A percentile compares a stretch with the other conserved stretches of the same genome.
phyloP scores from a whole-genome alignment of 1,284 basidiomycete species.

The Trichosporon ovoides region DNA sequence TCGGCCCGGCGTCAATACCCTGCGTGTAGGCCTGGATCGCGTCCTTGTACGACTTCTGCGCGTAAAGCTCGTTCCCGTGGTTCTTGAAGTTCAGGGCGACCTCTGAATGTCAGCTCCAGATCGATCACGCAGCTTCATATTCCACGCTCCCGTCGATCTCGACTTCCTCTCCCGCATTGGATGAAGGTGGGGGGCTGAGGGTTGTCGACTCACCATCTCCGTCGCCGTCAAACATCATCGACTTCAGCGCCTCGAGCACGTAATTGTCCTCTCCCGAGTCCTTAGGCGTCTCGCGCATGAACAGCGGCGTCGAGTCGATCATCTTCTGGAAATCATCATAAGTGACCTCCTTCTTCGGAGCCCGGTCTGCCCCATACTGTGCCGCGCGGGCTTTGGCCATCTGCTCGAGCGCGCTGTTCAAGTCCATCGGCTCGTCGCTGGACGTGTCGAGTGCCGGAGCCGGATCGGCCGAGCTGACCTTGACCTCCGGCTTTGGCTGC shows the following conservation, averaged over 20 bases:
- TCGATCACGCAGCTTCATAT: neutral
- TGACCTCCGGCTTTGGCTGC: neutral
- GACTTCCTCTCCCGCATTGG: neutral
- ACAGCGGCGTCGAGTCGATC: slow-evolving; percentile 60
- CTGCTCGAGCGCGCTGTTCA: slow-evolving; percentile 16
- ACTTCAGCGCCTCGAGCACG: slow-evolving; percentile 76
- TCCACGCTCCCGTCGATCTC: too few relatives aligned
- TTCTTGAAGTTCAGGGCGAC: slow-evolving; percentile 87
- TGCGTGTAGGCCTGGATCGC: slow-evolving; percentile 86
- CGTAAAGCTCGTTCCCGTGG: slow-evolving; percentile 92
- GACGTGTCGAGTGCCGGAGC: neutral
- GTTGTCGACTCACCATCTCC: slow-evolving; percentile 74
- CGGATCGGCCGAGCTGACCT: neutral
- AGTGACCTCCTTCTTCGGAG: slow-evolving; percentile 32
- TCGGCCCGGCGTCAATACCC: slow-evolving; percentile 75
- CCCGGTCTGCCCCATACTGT: slow-evolving; percentile 5
- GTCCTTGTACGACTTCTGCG: slow-evolving; percentile 76
- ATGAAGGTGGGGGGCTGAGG: too few relatives aligned
- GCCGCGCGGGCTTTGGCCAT: slow-evolving; percentile 18
- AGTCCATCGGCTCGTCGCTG: slow-evolving; percentile 13
- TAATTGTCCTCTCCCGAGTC: slow-evolving; percentile 59
- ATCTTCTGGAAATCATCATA: slow-evolving; percentile 36
- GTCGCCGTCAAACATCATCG: slow-evolving; percentile 79
- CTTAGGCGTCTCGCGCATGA: slow-evolving; percentile 82
- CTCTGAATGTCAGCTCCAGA: slow-evolving; percentile 56